Evolutionary conservation across 371 early-diverging fungal species (phyloP).

Genomic region (Syncephalastrum sp.): DNA sequence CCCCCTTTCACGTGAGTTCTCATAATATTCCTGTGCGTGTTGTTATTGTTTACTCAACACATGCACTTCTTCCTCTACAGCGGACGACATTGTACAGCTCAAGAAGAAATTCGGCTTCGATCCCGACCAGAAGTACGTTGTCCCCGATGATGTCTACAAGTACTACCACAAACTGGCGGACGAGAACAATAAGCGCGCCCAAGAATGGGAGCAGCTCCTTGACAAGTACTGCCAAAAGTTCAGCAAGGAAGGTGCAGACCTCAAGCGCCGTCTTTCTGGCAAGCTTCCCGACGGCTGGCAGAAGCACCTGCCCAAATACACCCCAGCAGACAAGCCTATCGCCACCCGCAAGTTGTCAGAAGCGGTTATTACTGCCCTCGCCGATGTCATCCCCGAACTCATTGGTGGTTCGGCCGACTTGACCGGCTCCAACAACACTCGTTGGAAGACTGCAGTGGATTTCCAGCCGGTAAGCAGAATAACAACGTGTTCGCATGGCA

Average conservation of each 20-base stretch:
- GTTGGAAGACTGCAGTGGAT: constrained; percentile 92
- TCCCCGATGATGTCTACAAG: constrained; percentile 68
- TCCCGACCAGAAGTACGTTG: constrained; percentile 72
- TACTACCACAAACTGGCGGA: constrained; percentile 55
- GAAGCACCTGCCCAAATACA: constrained; percentile 73
- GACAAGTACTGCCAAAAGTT: constrained; percentile 61
- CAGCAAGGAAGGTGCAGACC: constrained; percentile 71
- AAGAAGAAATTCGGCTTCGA: constrained; percentile 88
- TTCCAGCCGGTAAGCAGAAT: constrained; percentile 73
- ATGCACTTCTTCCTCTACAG: constrained; percentile 23
- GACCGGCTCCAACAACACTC: constrained; percentile 96
- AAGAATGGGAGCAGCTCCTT: constrained; percentile 76
- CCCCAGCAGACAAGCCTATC: constrained; percentile 75
- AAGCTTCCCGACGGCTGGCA: constrained; percentile 79
- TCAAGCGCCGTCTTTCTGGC: constrained; percentile 74
- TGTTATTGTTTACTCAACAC: constrained; percentile 3
- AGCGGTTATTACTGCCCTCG: constrained; percentile 80
- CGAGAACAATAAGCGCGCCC: constrained; percentile 60
- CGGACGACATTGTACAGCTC: constrained; percentile 85
- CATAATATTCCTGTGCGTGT: not conserved
- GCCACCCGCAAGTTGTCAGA: constrained; percentile 94
- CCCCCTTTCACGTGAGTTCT: constrained; percentile 70
- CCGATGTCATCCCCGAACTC: constrained; percentile 79
- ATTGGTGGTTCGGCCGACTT: constrained; percentile 99
- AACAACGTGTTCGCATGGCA: not conserved